These are phyloP conservation scores for Trichosporon faecale DNA, from an alignment of 1,284 basidiomycete genomes.

Conservation along the genomic window DNA sequence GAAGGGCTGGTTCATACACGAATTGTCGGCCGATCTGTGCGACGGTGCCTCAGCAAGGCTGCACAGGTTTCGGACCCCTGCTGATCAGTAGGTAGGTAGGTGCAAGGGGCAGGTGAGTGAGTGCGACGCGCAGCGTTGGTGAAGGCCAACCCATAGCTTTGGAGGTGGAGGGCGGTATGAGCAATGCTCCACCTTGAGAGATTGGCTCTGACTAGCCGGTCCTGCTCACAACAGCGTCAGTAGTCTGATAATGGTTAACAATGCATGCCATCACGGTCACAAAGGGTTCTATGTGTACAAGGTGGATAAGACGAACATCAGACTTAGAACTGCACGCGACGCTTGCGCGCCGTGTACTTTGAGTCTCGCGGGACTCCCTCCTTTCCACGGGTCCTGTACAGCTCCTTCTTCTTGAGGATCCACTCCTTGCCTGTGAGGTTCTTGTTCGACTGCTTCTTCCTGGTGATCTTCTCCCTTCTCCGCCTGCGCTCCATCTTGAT, in stretches of 20 bases:
- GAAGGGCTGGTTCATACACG: neutral
- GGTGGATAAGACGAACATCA: neutral
- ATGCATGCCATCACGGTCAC: conserved; percentile 1
- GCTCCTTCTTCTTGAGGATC: conserved; percentile 60
- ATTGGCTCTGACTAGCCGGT: neutral
- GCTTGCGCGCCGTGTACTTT: conserved; percentile 52
- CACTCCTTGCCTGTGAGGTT: conserved; percentile 55
- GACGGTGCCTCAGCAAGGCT: neutral
- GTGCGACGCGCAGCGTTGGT: neutral
- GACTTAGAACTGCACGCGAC: conserved; percentile 49
- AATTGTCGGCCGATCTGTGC: neutral
- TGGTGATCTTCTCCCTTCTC: conserved; percentile 33
- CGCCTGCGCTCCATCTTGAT: conserved; percentile 46
- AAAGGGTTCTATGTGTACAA: neutral
- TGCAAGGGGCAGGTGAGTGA: neutral
- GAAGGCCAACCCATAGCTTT: too few species aligned
- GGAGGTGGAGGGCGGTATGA: too few species aligned
- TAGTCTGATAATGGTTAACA: neutral
- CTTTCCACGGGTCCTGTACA: conserved; percentile 58
- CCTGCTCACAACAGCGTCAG: neutral
- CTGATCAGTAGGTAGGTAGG: neutral
- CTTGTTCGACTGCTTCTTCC: conserved; percentile 38
- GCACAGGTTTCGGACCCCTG: neutral
- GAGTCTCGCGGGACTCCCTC: conserved; percentile 54
- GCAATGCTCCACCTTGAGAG: too few species aligned